These are phyloP conservation scores for Camellia japonica DNA, from an alignment of 148 eudicot species.

Conservation along the genomic window DNA sequence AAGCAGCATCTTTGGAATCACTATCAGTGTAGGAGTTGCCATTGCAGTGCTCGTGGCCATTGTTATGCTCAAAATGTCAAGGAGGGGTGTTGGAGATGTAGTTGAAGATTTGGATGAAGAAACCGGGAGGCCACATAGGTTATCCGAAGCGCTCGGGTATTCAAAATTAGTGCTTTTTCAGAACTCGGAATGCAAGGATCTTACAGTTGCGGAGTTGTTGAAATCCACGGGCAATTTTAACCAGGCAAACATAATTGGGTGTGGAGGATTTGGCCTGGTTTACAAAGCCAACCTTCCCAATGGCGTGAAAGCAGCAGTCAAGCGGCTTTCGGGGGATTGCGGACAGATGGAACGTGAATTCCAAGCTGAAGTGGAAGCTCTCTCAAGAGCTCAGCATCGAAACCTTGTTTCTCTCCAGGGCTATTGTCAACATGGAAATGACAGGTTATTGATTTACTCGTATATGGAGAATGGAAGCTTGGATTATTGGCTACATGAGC, in stretches of 20 bases:
- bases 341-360: slow-evolving; percentile 97
- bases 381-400: slow-evolving; percentile 81
- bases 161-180: slow-evolving; percentile 74
- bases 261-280: slow-evolving; percentile 92
- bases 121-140: slow-evolving; percentile 31
- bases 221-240: slow-evolving; percentile 83
- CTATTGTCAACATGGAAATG: slow-evolving; percentile 70
- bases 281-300: slow-evolving; percentile 74
- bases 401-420: slow-evolving; percentile 95
- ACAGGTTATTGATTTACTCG: slow-evolving; percentile 71
- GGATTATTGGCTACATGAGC: slow-evolving; percentile 92
- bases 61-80: slow-evolving; percentile 49
- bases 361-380: slow-evolving; percentile 91
- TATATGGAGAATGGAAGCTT: slow-evolving; percentile 95
- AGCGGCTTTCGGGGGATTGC: slow-evolving; percentile 89
- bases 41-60: slow-evolving; percentile 57
- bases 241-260: slow-evolving; percentile 83
- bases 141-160: slow-evolving; percentile 44
- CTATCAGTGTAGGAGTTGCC: slow-evolving; percentile 57
- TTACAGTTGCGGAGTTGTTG: slow-evolving; percentile 61
- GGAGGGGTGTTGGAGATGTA: slow-evolving; percentile 30
- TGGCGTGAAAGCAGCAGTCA: slow-evolving; percentile 77
- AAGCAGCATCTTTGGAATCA: slow-evolving; percentile 55
- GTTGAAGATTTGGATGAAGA: slow-evolving; percentile 52
- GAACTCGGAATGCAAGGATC: slow-evolving; percentile 62